Evolutionary conservation across 371 early-diverging fungal genomes (phyloP).

Genomic region (Cokeromyces recurvatus): DNA sequence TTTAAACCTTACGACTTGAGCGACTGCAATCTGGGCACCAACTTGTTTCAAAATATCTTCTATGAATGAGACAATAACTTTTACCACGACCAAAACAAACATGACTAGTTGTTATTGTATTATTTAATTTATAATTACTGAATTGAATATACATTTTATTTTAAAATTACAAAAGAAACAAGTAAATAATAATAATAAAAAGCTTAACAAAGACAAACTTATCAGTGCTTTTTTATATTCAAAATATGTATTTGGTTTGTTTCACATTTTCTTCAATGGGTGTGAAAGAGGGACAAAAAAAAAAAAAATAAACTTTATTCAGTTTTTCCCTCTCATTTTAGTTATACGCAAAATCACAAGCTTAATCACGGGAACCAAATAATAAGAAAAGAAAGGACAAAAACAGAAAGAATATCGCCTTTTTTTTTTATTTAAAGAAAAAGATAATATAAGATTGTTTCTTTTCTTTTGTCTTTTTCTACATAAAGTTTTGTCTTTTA

Average conservation of each 20-base stretch:
- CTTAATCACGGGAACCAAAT: slow-evolving; percentile 16
- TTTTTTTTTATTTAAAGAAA: background rate
- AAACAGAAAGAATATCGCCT: too few relatives aligned
- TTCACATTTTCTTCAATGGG: too few relatives aligned
- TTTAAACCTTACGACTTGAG: slow-evolving; percentile 26
- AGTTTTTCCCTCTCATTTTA: background rate
- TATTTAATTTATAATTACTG: slow-evolving; percentile 5
- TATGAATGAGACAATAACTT: slow-evolving; percentile 38
- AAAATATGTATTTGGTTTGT: too few relatives aligned
- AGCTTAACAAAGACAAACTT: background rate
- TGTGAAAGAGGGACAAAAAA: slow-evolving; percentile 19
- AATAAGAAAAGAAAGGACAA: too few relatives aligned
- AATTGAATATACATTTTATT: slow-evolving; percentile 10
- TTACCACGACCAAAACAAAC: slow-evolving; percentile 30
- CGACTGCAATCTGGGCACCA: slow-evolving; percentile 43
- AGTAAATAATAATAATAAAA: slow-evolving; percentile 1
- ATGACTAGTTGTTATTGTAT: background rate
- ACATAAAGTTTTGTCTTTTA: too few relatives aligned
- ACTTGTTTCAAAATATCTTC: slow-evolving; percentile 41
- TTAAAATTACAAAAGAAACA: slow-evolving; percentile 2
- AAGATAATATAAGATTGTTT: background rate
- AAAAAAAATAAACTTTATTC: background rate
- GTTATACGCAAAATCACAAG: slow-evolving; percentile 15
- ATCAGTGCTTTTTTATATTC: slow-evolving; percentile 11
- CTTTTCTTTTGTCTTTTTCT: background rate